A percentile compares a stretch with the other conserved stretches of the same genome.
Evolutionary conservation across 352 stramenopile genomes (phyloP).

Genomic region (Phytophthora tentaculata): DNA sequence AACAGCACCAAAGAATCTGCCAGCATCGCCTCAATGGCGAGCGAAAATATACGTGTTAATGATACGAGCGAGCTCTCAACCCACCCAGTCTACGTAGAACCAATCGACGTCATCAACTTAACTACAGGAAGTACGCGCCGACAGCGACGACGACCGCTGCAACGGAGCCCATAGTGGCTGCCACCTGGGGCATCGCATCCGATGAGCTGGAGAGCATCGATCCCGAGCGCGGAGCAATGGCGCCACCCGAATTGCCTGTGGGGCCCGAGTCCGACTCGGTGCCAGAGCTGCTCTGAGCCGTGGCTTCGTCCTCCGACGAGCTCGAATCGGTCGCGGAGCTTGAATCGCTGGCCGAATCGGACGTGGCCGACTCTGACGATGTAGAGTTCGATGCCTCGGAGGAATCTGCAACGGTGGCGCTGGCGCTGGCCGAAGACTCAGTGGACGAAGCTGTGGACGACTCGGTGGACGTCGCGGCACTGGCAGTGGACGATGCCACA

Average conservation of each 20-base stretch:
- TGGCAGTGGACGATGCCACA: slow-evolving; percentile 21
- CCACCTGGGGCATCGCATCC: slow-evolving; percentile 22
- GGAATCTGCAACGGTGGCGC: neutral
- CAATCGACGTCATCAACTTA: neutral
- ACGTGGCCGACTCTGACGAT: slow-evolving; percentile 7
- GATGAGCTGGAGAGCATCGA: slow-evolving; percentile 34
- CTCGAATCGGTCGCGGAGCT: slow-evolving; percentile 10
- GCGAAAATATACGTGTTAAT: slow-evolving; percentile 30
- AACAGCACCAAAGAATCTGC: no score
- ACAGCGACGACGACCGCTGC: slow-evolving; percentile 22
- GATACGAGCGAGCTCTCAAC: slow-evolving; percentile 14
- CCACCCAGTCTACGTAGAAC: slow-evolving; percentile 9
- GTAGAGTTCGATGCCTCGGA: slow-evolving; percentile 11
- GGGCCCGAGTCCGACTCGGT: slow-evolving; percentile 20
- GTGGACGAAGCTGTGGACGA: slow-evolving; percentile 13
- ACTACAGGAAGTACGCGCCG: slow-evolving; percentile 35
- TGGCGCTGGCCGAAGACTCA: slow-evolving; percentile 11
- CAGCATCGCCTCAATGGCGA: slow-evolving; percentile 20
- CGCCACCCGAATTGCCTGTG: slow-evolving; percentile 30
- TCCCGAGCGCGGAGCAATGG: slow-evolving; percentile 32
- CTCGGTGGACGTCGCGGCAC: slow-evolving; percentile 3
- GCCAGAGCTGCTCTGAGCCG: slow-evolving; percentile 29
- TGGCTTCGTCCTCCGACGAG: slow-evolving; percentile 15
- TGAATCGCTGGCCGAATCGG: slow-evolving; percentile 17
- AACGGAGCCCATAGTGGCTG: slow-evolving; percentile 18